Evolutionary conservation across 2,329 filamentous ascomycete species (phyloP).

Genomic region (Penicillium hesseltinei): DNA sequence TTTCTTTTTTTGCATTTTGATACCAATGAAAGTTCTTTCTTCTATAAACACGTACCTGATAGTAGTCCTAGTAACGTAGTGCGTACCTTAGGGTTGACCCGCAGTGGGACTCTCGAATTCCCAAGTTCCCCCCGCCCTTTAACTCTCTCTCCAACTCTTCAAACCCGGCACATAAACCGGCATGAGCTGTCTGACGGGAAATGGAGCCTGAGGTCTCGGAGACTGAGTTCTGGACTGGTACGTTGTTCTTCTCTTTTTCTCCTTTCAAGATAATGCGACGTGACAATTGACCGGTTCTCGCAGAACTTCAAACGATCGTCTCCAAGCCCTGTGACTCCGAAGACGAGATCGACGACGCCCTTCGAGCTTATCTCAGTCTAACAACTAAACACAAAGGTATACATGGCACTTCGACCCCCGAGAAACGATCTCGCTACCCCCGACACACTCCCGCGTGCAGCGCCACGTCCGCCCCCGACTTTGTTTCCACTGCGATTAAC

Average conservation of each 20-base stretch:
- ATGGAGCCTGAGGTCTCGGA: constrained; percentile 72
- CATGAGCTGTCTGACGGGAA: constrained; percentile 42
- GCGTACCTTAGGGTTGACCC: constrained; percentile 9
- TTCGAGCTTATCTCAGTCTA: constrained; percentile 80
- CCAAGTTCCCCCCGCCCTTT: constrained; percentile 20
- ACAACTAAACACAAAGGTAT: constrained; percentile 68
- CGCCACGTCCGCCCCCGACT: not conserved
- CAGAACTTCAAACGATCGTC: constrained; percentile 67
- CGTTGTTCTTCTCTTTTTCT: constrained; percentile 26
- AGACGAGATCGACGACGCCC: constrained; percentile 74
- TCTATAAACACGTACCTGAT: not conserved
- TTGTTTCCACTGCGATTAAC: constrained; percentile 7
- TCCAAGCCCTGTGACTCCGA: constrained; percentile 59
- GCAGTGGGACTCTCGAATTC: constrained; percentile 21
- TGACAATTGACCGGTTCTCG: constrained; percentile 14
- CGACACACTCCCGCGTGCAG: not conserved
- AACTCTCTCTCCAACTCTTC: constrained; percentile 24
- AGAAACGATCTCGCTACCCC: not conserved
- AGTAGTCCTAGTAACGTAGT: not conserved
- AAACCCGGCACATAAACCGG: constrained; percentile 25
- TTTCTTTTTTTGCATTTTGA: constrained; percentile 19
- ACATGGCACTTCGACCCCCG: constrained; percentile 1
- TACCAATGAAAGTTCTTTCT: constrained; percentile 22
- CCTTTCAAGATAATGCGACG: constrained; percentile 3
- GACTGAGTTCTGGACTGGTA: constrained; percentile 87